Base-by-base conservation (phyloP, 208 protist species). In the Acanthamoeba lenticulata region DNA sequence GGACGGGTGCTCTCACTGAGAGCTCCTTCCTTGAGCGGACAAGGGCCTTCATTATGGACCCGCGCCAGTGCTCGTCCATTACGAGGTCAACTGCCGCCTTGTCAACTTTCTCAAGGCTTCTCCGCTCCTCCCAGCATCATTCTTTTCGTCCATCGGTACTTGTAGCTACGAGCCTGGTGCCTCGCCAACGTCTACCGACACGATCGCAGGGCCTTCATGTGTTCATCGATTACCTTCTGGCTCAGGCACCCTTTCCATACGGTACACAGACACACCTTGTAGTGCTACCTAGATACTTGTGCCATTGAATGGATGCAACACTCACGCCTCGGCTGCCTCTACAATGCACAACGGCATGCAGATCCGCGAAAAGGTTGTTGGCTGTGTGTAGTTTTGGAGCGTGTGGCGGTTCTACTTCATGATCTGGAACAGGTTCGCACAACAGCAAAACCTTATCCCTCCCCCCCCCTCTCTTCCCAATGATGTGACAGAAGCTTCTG, bases 51-150 rank as follows among this genome's bases (percentile, higher is more conserved):
- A 36, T 79, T 7, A 36, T 45, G 69, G 69, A 79, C 27, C 69
- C 69, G 13, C 69, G 7, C 40, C 69, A 79, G 40, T 79, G 69
- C 69, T 79, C 69, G 69, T 79, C 38, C 38, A 40, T 21, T 79
- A 79, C 38, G 69, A 79, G 19, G 69, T 45, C 69, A 79, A 79
- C 69, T 79, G 69, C 69, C 69, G 69, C 36, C 24, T 79, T 29
- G 24, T 79, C 36, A 36, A 79, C 38, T 79, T 79, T 36, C 40
- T 79, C 69, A 32, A 19, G 27, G 69, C 32, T 9, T 79, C 69
- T 2, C 69, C 69, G 27, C 36, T 6, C 7, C 32, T 79, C 9
- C 69, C 69, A 9, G 24, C 38, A 0, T 32, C 3, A 6, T 79
- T 79, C 69, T 79, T 79, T 13, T 21, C 55, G 5, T 62, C 55